Base-by-base conservation (phyloP, 2,329 filamentous ascomycete species). In the Colletotrichum cereale region DNA sequence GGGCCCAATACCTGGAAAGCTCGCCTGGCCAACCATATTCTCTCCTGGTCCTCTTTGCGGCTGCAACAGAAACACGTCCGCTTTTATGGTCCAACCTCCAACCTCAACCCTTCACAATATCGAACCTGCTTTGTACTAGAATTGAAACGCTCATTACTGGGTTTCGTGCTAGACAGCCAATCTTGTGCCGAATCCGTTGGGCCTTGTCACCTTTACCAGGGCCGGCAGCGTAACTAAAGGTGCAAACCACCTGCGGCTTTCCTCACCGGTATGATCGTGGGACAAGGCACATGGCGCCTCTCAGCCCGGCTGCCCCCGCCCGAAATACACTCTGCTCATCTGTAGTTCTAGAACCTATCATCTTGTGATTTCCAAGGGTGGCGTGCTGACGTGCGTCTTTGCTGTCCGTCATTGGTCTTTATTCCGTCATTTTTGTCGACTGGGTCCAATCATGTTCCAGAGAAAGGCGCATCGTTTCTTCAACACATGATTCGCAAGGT, bases 401-500 rank as follows among this genome's bases (percentile, higher is more conserved):
- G 52, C 29, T 42, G 42, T 29, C 29, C 55, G 57, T 53, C 63
- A 73, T 72, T 73, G 68, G 72, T 42, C 40, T 56, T 57, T 36
- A 62, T 40, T 44, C 21, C 38, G 2, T 44, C 55, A 47, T n/a
- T 53, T 61, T 48, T 26, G 12, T n/a, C 11, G 10, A 10, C 40
- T 26, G 34, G 44, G 21, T 31, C 56, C 70, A 69, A 73, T 62
- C 31, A 42, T 12, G 24, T 18, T 47, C 26, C 31, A 64, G 44
- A 63, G 42, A 67, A 71, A 50, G 44, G n/a, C 67, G 74, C 71
- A 72, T 63, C 66, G 56, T 57, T 74, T 74, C 71, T 74, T 69
- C 74, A 72, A 74, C 76, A 77, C 77, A 78, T 80, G 77, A 80
- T 80, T 80, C 78, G 77, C 76, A 80, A 73, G 68, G 75, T 74